Conservation (phyloP, 768 basidiomycete genomes). For the Mrakia frigida region DNA sequence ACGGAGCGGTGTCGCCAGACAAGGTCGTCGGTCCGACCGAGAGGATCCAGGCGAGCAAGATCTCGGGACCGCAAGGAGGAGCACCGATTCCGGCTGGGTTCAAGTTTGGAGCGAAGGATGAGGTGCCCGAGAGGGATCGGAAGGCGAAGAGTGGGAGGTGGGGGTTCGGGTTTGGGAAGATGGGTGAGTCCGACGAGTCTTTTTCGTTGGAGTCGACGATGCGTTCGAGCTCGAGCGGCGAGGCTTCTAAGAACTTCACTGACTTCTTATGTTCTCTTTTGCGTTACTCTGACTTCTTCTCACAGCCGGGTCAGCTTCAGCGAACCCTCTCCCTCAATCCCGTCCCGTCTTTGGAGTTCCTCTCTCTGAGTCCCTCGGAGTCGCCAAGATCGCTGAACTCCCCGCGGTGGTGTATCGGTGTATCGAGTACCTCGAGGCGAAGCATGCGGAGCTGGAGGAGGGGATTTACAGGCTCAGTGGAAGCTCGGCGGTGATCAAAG, state of each 20-base stretch:
- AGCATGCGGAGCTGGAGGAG: slow-evolving; percentile 92
- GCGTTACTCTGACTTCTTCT: not conserved
- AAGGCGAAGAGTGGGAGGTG: slow-evolving; percentile 79
- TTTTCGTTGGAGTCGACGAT: not conserved
- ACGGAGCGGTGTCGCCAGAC: slow-evolving; percentile 20
- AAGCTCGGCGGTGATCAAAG: slow-evolving; percentile 73
- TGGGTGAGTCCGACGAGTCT: slow-evolving; percentile 37
- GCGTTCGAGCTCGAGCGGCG: not conserved
- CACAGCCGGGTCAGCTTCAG: slow-evolving; percentile 14
- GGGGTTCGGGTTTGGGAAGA: slow-evolving; percentile 77
- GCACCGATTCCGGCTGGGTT: slow-evolving; percentile 79
- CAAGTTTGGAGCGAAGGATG: slow-evolving; percentile 77
- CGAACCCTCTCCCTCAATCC: slow-evolving; percentile 18
- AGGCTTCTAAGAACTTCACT: too few species aligned
- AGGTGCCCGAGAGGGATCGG: slow-evolving; percentile 52
- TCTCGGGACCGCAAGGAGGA: slow-evolving; percentile 81
- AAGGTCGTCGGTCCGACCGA: not conserved
- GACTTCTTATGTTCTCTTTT: slow-evolving; percentile 18
- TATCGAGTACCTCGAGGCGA: slow-evolving; percentile 89
- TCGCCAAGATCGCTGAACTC: slow-evolving; percentile 74
- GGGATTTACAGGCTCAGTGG: slow-evolving; percentile 79
- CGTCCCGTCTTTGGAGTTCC: slow-evolving; percentile 84
- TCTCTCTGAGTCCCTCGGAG: slow-evolving; percentile 77
- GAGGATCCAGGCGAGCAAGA: slow-evolving; percentile 50
- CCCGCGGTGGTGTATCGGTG: slow-evolving; percentile 93